Percentiles rank a stretch among this genome's conserved stretches.
phyloP scores from a whole-genome alignment of 2,329 filamentous ascomycete genomes.

The Neurospora crassa region DNA sequence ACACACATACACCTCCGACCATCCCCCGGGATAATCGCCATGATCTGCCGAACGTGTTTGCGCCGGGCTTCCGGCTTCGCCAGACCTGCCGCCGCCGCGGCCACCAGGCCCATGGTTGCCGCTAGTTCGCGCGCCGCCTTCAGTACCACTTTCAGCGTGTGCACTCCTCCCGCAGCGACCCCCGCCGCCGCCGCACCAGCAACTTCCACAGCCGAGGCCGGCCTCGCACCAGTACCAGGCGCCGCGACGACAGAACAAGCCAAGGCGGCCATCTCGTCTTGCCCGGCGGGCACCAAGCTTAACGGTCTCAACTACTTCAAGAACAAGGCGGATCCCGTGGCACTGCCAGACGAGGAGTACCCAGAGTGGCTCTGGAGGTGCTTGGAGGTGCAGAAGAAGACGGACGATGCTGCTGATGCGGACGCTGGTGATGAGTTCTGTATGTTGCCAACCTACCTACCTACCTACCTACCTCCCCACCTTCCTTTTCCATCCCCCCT shows the following conservation, averaged over 20 bases:
- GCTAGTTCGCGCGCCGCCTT: slow-evolving; percentile 20
- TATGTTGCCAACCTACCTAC: slow-evolving; percentile 34
- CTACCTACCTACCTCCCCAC: neutral
- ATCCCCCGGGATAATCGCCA: slow-evolving; percentile 15
- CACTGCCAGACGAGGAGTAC: slow-evolving; percentile 65
- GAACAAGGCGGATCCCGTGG: slow-evolving; percentile 61
- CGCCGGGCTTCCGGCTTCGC: slow-evolving; percentile 31
- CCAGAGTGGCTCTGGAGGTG: slow-evolving; percentile 73
- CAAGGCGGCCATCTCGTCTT: slow-evolving; percentile 33
- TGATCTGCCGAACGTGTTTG: slow-evolving; percentile 41
- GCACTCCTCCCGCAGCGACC: slow-evolving; percentile 26
- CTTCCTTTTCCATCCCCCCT: neutral
- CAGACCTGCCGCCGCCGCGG: slow-evolving; percentile 10
- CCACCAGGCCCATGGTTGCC: slow-evolving; percentile 8
- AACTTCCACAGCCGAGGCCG: slow-evolving; percentile 17
- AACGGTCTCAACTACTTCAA: slow-evolving; percentile 72
- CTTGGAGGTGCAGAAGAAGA: slow-evolving; percentile 51
- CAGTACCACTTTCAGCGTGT: slow-evolving; percentile 27
- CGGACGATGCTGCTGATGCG: slow-evolving; percentile 36
- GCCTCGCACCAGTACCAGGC: slow-evolving; percentile 16
- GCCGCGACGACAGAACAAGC: slow-evolving; percentile 7
- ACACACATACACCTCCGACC: neutral
- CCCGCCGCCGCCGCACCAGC: slow-evolving; percentile 11
- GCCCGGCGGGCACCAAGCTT: slow-evolving; percentile 59
- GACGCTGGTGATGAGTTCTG: slow-evolving; percentile 68